Conservation (phyloP, 2,329 filamentous ascomycete species). For the Beauveria sp. region DNA sequence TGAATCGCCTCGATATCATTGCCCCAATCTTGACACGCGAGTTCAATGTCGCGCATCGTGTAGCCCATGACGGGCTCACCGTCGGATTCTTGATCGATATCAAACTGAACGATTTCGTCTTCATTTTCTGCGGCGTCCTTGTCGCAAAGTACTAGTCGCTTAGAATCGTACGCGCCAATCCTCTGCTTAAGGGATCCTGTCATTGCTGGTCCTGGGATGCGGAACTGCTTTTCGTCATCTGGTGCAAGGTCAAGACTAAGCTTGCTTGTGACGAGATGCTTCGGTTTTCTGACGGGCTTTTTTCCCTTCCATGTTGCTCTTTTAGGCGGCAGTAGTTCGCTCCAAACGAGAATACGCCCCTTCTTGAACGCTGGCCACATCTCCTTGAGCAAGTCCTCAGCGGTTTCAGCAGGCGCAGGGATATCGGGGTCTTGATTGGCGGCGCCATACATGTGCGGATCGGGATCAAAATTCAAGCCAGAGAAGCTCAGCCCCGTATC, state of each 20-base stretch:
- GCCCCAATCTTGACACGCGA: slow-evolving; percentile 84
- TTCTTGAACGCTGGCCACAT: slow-evolving; percentile 76
- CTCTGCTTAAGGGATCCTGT: slow-evolving; percentile 47
- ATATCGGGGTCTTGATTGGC: slow-evolving; percentile 55
- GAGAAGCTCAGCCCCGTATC: slow-evolving; percentile 28
- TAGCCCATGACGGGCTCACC: slow-evolving; percentile 66
- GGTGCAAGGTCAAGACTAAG: slow-evolving; percentile 76
- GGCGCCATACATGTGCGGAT: slow-evolving; percentile 33
- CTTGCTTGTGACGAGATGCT: slow-evolving; percentile 78
- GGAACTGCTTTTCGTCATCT: slow-evolving; percentile 82
- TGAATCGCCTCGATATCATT: slow-evolving; percentile 48
- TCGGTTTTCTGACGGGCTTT: slow-evolving; percentile 69
- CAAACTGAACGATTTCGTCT: slow-evolving; percentile 32
- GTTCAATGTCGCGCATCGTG: slow-evolving; percentile 71
- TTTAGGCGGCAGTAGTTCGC: slow-evolving; percentile 75
- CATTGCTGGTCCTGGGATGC: slow-evolving; percentile 56
- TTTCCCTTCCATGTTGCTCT: slow-evolving; percentile 73
- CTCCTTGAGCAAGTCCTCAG: slow-evolving; percentile 68
- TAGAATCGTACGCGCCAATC: slow-evolving; percentile 42
- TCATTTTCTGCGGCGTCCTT: slow-evolving; percentile 31
- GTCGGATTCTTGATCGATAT: slow-evolving; percentile 44
- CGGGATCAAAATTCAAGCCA: slow-evolving; percentile 42
- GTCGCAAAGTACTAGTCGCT: slow-evolving; percentile 39
- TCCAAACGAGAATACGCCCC: slow-evolving; percentile 68
- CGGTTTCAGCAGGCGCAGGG: slow-evolving; percentile 63